Evolutionary conservation across 441 rosid species (phyloP).

Genomic region (Geranium incanum): DNA sequence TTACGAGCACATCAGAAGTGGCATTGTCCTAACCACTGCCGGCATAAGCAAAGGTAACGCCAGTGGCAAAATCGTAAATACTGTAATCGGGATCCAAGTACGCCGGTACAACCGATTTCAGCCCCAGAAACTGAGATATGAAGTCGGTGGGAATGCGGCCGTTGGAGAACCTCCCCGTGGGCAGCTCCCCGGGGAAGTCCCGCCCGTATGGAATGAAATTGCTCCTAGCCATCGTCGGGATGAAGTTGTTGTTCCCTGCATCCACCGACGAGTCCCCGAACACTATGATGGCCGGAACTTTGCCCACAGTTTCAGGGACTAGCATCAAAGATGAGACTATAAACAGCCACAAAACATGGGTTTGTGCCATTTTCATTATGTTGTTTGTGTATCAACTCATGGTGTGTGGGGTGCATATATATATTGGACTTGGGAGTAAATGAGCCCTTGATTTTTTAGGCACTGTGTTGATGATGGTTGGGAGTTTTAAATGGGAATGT

Average conservation of each 20-base stretch:
- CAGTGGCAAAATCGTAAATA: slow-evolving; percentile 1
- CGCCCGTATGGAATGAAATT: neutral
- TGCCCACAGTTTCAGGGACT: neutral
- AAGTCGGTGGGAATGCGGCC: neutral
- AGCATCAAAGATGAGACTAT: no score
- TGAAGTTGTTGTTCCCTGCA: neutral
- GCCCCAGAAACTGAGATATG: neutral
- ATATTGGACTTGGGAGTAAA: no score
- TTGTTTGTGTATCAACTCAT: no score
- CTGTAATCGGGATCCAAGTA: neutral
- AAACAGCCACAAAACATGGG: no score
- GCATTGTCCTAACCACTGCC: neutral
- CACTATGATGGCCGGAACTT: neutral
- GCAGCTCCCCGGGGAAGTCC: neutral
- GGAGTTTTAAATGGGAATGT: no score
- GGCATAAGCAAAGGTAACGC: neutral
- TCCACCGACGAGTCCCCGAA: neutral
- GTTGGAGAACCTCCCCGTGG: neutral
- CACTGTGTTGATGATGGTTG: no score
- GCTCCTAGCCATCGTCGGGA: neutral
- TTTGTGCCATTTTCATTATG: no score
- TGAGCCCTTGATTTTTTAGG: no score
- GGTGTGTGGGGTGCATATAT: no score
- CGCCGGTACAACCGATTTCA: neutral
- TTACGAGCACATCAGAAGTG: neutral